phyloP scores from a whole-genome alignment of 164 flowering plant species.

The Sextonia rubra region DNA sequence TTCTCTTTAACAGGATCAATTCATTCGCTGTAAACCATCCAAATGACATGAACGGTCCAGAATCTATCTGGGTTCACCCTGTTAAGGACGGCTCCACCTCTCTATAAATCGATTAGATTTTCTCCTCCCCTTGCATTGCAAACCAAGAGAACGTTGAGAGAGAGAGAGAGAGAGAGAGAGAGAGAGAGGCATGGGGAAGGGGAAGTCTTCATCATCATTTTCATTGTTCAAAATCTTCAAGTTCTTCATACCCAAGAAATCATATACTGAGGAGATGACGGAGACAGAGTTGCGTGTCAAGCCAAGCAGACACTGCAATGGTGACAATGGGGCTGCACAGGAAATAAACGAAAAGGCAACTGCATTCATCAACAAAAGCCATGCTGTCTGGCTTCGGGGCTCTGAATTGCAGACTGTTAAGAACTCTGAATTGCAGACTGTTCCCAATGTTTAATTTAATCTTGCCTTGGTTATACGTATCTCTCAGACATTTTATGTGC shows the following conservation, averaged over 20 bases:
- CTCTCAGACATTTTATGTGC: too few relatives aligned
- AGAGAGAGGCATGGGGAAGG: background rate
- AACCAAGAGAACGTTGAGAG: background rate
- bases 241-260: background rate
- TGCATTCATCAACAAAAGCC: conserved; percentile 1
- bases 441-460: too few relatives aligned
- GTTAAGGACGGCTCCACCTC: background rate
- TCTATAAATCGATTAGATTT: background rate
- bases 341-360: background rate
- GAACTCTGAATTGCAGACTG: background rate
- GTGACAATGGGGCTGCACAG: background rate
- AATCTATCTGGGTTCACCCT: background rate
- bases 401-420: too few relatives aligned
- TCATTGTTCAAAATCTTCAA: conserved; percentile 4
- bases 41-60: background rate
- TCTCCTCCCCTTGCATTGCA: background rate
- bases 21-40: background rate
- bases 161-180: background rate
- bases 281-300: background rate
- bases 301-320: background rate
- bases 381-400: background rate
- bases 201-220: background rate
- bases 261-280: background rate
- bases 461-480: too few relatives aligned
- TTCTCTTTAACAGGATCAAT: background rate